Base-by-base conservation (phyloP, 1,284 basidiomycete species). In the Kwoniella shivajii region DNA sequence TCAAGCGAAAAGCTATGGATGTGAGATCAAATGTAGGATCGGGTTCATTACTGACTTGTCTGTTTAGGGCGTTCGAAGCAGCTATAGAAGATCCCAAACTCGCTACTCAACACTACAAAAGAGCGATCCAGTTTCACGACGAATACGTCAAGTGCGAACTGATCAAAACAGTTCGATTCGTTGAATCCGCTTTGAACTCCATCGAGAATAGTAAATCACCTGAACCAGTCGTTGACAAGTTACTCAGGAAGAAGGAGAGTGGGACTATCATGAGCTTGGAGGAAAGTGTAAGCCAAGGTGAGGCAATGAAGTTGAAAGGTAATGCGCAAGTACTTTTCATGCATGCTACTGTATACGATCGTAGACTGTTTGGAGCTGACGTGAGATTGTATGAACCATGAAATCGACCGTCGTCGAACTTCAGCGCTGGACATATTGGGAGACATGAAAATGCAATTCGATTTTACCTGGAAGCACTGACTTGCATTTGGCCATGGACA, bases 381-480 rank as follows among this genome's bases (percentile, higher is more conserved):
- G 47, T 39, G 14, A 49, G 31, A 45, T 30, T 33, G n/a, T n/a
- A n/a, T n/a, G n/a, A n/a, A n/a, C n/a, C n/a, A n/a, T n/a, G 7
- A 27, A 3, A 20, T 13, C n/a, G 37, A 29, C 11, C 13, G 18
- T 24, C 39, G 4, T 11, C 9, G 6, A 20, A 26, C 22, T 13
- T 18, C 10, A 49, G 54, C 11, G 41, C 34, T 10, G 41, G 47
- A 11, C 42, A 50, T 22, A 41, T 20, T 24, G 39, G 41, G 2
- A 50, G 50, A 26, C 39, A 50, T 9, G 41, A 49, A 3, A 31
- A 33, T 0, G 54, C 54, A 11, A 39, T 56, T n/a, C 46, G 38
- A 14, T 41, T 50, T 34, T 56, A 56, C 26, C 47, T 56, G 9
- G 33, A 39, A 26, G 54, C 47, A 5, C 30, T 56, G 6, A 36